phyloP scores from a whole-genome alignment of 257 asterid species.

The Ballota nigra region DNA sequence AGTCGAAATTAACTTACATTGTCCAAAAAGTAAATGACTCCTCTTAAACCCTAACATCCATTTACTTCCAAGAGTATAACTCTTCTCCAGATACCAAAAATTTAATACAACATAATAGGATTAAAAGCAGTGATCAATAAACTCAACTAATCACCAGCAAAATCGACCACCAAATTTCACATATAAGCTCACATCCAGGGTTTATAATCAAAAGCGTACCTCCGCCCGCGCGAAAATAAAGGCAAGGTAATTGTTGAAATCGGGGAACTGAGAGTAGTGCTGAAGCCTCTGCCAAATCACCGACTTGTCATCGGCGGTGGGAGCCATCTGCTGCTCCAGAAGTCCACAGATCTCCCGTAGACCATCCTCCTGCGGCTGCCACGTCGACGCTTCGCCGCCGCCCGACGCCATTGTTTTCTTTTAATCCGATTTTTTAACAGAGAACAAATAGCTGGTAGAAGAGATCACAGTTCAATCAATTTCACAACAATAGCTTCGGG shows the following conservation, averaged over 20 bases:
- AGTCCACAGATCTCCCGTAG: slow-evolving; percentile 93
- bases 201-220: slow-evolving; percentile 34
- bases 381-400: slow-evolving; percentile 43
- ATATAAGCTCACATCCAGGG: not conserved
- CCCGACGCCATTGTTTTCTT: slow-evolving; percentile 44
- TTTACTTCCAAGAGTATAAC: not conserved
- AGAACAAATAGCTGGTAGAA: not conserved
- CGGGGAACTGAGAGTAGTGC: slow-evolving; percentile 90
- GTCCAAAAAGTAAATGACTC: not conserved
- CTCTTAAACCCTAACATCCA: slow-evolving; percentile 15
- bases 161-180: not conserved
- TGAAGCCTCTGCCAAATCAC: slow-evolving; percentile 83
- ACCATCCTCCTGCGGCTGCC: slow-evolving; percentile 92
- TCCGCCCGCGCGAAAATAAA: slow-evolving; percentile 84
- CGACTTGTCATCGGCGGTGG: slow-evolving; percentile 75
- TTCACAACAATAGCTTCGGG: not conserved
- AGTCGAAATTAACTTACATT: slow-evolving; percentile 6
- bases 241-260: slow-evolving; percentile 92
- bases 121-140: slow-evolving; percentile 8
- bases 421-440: not conserved
- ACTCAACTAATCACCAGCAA: slow-evolving; percentile 11
- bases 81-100: not conserved
- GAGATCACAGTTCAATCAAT: not conserved
- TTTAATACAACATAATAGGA: not conserved
- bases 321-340: slow-evolving; percentile 89